phyloP scores from a whole-genome alignment of 2,329 filamentous ascomycete genomes.

The Gnomoniopsis sp. region DNA sequence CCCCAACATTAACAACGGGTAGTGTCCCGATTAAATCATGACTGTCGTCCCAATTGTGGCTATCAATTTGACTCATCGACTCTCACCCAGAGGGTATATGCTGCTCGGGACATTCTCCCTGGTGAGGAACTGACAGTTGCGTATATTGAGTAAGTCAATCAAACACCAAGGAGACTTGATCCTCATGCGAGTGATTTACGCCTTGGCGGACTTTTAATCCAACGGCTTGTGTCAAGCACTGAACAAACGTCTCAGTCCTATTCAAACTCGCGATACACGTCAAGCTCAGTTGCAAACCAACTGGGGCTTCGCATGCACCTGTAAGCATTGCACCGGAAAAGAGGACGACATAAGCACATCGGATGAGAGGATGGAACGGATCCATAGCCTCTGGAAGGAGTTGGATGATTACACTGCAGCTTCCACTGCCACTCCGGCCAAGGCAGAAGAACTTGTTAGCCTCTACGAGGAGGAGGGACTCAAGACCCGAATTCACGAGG shows the following conservation, averaged over 20 bases:
- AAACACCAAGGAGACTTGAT: neutral
- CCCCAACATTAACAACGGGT: neutral
- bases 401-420: conserved; percentile 6
- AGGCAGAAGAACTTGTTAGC: neutral
- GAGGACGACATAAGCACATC: neutral
- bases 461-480: conserved; percentile 4
- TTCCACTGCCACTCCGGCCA: neutral
- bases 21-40: conserved; percentile 6
- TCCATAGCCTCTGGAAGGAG: conserved; percentile 3
- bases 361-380: conserved; percentile 1
- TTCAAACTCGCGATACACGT: neutral
- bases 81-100: conserved; percentile 2
- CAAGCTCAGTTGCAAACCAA: neutral
- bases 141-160: neutral
- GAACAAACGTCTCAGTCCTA: neutral
- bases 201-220: too few species aligned
- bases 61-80: conserved; percentile 4
- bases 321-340: neutral
- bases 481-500: conserved; percentile 7
- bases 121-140: conserved; percentile 4
- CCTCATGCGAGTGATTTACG: too few species aligned
- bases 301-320: conserved; percentile 8
- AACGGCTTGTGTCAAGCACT: too few species aligned
- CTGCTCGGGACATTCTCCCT: neutral
- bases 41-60: conserved; percentile 5